A percentile compares a stretch with the other conserved stretches of the same genome.
Conservation (phyloP, 2,329 filamentous ascomycete genomes). For the Seiridium unicorne region DNA sequence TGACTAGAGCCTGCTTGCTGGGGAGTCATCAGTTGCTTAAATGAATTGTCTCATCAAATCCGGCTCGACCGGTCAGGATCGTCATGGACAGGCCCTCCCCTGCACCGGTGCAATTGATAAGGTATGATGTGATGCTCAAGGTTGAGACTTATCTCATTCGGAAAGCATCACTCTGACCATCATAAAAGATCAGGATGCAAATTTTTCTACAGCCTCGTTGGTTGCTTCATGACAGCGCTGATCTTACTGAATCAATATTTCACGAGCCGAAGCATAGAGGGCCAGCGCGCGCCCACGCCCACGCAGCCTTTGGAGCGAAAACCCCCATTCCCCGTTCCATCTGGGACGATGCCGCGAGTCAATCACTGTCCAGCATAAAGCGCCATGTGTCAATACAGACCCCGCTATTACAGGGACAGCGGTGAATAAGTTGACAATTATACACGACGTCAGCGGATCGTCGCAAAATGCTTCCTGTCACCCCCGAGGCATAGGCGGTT, state of each 20-base stretch:
- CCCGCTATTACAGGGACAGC: not conserved
- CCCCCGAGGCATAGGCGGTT: too few species aligned
- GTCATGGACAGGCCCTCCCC: not conserved
- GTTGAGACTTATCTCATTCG: not conserved
- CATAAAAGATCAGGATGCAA: not conserved
- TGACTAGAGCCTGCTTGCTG: not conserved
- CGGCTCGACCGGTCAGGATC: not conserved
- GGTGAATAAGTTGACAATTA: conserved; percentile 1
- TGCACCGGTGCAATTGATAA: not conserved
- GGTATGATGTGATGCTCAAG: conserved; percentile 4
- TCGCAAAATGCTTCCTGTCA: conserved; percentile 1
- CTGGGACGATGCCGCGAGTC: not conserved
- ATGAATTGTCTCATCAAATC: not conserved
- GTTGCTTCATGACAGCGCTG: not conserved
- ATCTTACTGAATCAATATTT: too few species aligned
- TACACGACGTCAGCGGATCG: conserved; percentile 3
- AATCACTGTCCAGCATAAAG: not conserved
- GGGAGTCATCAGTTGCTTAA: not conserved
- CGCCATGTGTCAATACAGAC: not conserved
- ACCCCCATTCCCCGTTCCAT: too few species aligned
- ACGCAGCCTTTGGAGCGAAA: too few species aligned
- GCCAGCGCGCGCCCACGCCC: too few species aligned
- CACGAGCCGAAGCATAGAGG: too few species aligned
- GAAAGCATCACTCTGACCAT: not conserved
- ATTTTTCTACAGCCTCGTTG: not conserved